phyloP scores from a whole-genome alignment of 2,329 filamentous ascomycete genomes.

The Neofusicoccum parvum region DNA sequence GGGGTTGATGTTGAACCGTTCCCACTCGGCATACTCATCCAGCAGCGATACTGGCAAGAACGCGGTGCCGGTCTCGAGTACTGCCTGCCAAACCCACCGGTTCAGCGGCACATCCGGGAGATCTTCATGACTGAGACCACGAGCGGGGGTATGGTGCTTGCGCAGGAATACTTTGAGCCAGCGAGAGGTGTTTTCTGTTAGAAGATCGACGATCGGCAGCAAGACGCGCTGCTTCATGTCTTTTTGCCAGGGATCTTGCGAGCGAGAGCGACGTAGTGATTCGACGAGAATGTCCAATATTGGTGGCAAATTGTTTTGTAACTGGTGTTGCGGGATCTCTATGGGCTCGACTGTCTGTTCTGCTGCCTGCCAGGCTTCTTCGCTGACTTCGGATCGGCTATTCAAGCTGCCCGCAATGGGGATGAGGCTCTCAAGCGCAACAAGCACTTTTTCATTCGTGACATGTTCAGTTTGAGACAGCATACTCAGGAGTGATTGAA shows the following conservation, averaged over 20 bases:
- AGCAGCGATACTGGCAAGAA: conserved; percentile 28
- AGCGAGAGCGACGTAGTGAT: neutral
- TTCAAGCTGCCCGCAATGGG: conserved; percentile 39
- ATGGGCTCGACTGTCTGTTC: conserved; percentile 25
- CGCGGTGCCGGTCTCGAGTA: conserved; percentile 18
- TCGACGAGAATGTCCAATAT: neutral
- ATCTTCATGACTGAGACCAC: neutral
- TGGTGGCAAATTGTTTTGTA: conserved; percentile 6
- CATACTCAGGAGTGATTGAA: conserved; percentile 38
- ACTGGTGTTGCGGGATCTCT: neutral
- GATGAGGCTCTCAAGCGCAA: conserved; percentile 32
- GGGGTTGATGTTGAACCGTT: conserved; percentile 29
- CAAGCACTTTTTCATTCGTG: conserved; percentile 26
- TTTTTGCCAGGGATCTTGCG: neutral
- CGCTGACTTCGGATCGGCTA: conserved; percentile 34
- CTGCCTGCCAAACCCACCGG: conserved; percentile 6
- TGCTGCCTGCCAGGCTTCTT: conserved; percentile 36
- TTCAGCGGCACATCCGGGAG: neutral
- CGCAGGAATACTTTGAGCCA: conserved; percentile 32
- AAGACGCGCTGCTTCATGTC: conserved; percentile 28
- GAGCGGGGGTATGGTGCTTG: conserved; percentile 22
- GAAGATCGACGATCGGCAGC: conserved; percentile 1
- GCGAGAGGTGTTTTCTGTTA: conserved; percentile 27
- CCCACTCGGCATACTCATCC: conserved; percentile 29
- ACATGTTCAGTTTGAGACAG: conserved; percentile 25